Conservation (phyloP, 805 yeast species). For the Suhomyces emberorum region DNA sequence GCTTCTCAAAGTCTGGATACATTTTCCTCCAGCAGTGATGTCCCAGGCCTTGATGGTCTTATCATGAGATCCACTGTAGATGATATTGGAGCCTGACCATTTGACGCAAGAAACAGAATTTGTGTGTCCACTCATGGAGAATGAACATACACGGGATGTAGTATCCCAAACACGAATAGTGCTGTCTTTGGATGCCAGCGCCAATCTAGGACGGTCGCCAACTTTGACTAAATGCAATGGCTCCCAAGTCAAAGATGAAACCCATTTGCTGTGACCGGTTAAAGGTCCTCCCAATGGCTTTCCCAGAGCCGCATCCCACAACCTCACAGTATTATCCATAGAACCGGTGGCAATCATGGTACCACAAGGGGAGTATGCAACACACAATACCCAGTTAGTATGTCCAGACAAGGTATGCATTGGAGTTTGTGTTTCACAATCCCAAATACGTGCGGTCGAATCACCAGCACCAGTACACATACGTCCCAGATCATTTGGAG, state of each 20-base stretch:
- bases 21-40: constrained; percentile 64
- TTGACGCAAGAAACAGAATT: constrained; percentile 91
- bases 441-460: constrained; percentile 94
- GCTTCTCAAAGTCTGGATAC: constrained; percentile 73
- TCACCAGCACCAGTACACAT: constrained; percentile 98
- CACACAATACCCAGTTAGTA: constrained; percentile 90
- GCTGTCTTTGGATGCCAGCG: constrained; percentile 88
- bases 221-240: constrained; percentile 77
- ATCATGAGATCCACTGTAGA: constrained; percentile 92
- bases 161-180: constrained; percentile 89
- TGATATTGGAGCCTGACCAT: constrained; percentile 88
- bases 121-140: constrained; percentile 83
- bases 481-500: constrained; percentile 80
- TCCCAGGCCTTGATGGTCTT: constrained; percentile 94
- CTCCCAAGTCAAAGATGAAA: constrained; percentile 89
- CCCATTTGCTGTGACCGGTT: constrained; percentile 84
- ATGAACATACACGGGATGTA: constrained; percentile 57
- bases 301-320: constrained; percentile 84
- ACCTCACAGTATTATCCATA: constrained; percentile 84
- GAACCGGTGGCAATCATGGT: constrained; percentile 90
- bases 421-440: constrained; percentile 92
- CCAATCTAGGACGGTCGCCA: constrained; percentile 68
- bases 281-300: constrained; percentile 69
- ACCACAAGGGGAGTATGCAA: constrained; percentile 90
- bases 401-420: constrained; percentile 79